Evolutionary conservation across 2,329 filamentous ascomycete species (phyloP), one percentile per base, ranked within the genome.

Genomic region (Penicillium sp.): DNA sequence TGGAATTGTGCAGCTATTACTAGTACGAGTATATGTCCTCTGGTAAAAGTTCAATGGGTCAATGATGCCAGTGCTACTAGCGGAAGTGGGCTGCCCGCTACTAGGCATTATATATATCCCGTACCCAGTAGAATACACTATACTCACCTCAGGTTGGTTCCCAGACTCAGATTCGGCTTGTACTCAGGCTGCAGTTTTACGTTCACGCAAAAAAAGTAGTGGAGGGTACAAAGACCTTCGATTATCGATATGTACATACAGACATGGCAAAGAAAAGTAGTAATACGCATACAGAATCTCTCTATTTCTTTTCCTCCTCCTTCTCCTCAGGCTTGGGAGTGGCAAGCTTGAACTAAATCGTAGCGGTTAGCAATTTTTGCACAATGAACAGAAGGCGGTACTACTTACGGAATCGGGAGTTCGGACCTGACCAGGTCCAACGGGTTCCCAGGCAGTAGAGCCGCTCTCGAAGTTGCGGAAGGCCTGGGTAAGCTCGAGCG

Each of bases 381-480:
- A 4, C 52, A 36, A 9, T 6, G 19, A 21, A 26, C n/a, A 8
- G 5, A 23, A 29, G n/a, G 11, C n/a, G 37, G 48, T 7, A n/a
- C 13, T 77, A 83, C 70, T 66, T 72, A 82, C 81, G 63, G 79
- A 74, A 61, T 94, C 90, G 24, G 93, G 93, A 69, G 83, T 96
- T 72, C 85, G 84, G 76, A 96, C 86, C 52, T 86, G 77, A 66
- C 93, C 93, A 56, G 81, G 75, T 57, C 87, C 86, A 67, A 89
- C 85, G 69, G 86, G 86, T 74, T 89, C 83, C 83, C 87, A 89
- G 36, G 80, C 83, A 61, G 87, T 86, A 43, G 86, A 87, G 52
- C 92, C 91, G 58, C 92, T 92, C 79, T 97, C 92, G 71, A 99
- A 99, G 81, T 99, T 97, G 67, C 94, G 87, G 87, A 95, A 99